Conservation (phyloP, 352 stramenopile species). For the Phytophthora boehmeriae region DNA sequence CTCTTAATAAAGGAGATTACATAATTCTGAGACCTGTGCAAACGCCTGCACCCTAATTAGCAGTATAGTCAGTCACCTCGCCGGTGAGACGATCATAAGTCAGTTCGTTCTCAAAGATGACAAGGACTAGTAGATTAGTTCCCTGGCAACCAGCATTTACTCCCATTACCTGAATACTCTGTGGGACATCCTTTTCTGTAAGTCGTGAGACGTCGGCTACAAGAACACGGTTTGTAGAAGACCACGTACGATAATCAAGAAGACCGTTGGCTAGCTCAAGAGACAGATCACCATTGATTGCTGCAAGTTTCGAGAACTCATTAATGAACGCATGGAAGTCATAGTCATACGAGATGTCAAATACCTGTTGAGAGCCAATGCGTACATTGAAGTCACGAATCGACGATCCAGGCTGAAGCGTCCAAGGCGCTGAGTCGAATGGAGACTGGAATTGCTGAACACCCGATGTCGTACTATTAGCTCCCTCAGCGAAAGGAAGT, state of each 20-base stretch:
- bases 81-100: neutral
- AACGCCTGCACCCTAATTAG: neutral
- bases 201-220: neutral
- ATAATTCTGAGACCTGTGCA: no score
- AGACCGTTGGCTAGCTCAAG: constrained; percentile 1
- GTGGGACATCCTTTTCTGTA: no score
- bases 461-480: neutral
- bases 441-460: constrained; percentile 9
- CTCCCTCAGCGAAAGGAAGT: constrained; percentile 3
- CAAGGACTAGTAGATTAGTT: no score
- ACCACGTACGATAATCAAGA: neutral
- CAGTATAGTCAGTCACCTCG: neutral
- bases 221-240: neutral
- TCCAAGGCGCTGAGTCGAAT: constrained; percentile 5
- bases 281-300: constrained; percentile 3
- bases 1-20: no score
- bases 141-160: no score
- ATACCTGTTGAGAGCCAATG: neutral
- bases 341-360: neutral
- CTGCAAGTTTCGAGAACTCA: neutral
- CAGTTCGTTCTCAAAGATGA: no score
- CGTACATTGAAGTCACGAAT: constrained; percentile 3
- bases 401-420: neutral
- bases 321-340: constrained; percentile 2
- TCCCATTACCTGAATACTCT: no score